A percentile compares a stretch with the other conserved stretches of the same genome.
These are phyloP conservation scores for Anthostomella pinea DNA, from an alignment of 2,329 filamentous ascomycete species.

Conservation along the genomic window DNA sequence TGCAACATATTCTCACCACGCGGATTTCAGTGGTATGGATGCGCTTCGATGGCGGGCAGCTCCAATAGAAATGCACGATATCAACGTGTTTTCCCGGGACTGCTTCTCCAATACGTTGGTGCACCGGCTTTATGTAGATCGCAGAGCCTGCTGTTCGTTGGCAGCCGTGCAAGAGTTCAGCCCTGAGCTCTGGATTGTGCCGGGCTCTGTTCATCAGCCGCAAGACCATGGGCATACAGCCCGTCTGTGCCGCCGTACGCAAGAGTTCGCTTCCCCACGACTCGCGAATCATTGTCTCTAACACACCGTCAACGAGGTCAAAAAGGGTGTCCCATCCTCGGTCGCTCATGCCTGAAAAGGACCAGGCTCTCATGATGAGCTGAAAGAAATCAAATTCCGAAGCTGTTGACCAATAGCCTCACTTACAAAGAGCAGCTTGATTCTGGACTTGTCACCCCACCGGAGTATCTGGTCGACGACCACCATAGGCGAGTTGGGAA, in stretches of 20 bases:
- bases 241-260: constrained; percentile 19
- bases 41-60: not conserved
- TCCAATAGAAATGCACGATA: constrained; percentile 11
- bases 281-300: constrained; percentile 21
- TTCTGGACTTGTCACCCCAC: constrained; percentile 25
- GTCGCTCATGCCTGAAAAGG: not conserved
- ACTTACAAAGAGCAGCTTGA: constrained; percentile 16
- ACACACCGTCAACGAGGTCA: constrained; percentile 17
- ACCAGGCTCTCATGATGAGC: constrained; percentile 8
- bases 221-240: constrained; percentile 24
- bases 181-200: not conserved
- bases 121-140: not conserved
- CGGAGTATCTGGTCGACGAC: constrained; percentile 28
- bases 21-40: not conserved
- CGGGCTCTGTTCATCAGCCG: constrained; percentile 16
- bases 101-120: constrained; percentile 6
- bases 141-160: constrained; percentile 1
- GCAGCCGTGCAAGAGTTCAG: not conserved
- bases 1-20: not conserved
- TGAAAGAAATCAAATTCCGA: constrained; percentile 13
- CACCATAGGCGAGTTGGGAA: constrained; percentile 9
- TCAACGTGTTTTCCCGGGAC: constrained; percentile 10
- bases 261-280: constrained; percentile 25
- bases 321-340: constrained; percentile 8
- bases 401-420: constrained; percentile 19